Conservation (phyloP, 257 asterid species). For the Cynanchum wilfordii region DNA sequence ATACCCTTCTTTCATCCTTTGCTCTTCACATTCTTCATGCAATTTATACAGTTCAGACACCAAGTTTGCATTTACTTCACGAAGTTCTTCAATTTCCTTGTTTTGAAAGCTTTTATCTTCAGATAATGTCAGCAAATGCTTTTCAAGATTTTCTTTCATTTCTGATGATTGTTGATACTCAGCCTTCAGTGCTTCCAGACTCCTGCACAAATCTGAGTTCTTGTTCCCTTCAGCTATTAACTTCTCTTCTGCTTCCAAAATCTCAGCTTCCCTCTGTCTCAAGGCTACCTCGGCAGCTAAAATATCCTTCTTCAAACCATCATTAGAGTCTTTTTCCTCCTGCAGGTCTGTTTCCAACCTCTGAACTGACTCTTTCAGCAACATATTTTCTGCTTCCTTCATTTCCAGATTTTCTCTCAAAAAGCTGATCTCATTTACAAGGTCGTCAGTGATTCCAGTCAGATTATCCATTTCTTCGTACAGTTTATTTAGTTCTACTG, state of each 20-base stretch:
- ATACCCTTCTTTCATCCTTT: constrained; percentile 43
- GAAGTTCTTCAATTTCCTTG: constrained; percentile 54
- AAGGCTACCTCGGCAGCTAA: constrained; percentile 32
- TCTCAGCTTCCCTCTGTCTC: constrained; percentile 42
- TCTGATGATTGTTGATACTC: constrained; percentile 41
- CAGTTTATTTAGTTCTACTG: constrained; percentile 40
- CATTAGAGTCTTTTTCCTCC: constrained; percentile 39
- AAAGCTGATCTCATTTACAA: constrained; percentile 40
- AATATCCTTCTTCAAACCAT: constrained; percentile 42
- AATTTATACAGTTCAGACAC: constrained; percentile 49
- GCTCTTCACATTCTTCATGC: constrained; percentile 58
- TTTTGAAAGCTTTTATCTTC: constrained; percentile 44
- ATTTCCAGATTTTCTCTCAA: constrained; percentile 50
- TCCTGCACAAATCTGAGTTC: constrained; percentile 43
- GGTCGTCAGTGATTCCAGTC: constrained; percentile 34
- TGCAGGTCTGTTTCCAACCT: constrained; percentile 53
- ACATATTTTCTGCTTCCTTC: constrained; percentile 51
- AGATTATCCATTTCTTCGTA: constrained; percentile 46
- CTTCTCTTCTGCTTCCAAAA: constrained; percentile 48
- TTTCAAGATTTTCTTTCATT: constrained; percentile 41
- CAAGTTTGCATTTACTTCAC: constrained; percentile 38
- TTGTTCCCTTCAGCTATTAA: constrained; percentile 47
- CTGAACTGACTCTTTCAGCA: constrained; percentile 49
- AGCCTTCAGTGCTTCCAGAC: constrained; percentile 42
- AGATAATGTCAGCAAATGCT: constrained; percentile 37